phyloP scores from a whole-genome alignment of 805 yeast genomes.

The Ascoidea tarda region DNA sequence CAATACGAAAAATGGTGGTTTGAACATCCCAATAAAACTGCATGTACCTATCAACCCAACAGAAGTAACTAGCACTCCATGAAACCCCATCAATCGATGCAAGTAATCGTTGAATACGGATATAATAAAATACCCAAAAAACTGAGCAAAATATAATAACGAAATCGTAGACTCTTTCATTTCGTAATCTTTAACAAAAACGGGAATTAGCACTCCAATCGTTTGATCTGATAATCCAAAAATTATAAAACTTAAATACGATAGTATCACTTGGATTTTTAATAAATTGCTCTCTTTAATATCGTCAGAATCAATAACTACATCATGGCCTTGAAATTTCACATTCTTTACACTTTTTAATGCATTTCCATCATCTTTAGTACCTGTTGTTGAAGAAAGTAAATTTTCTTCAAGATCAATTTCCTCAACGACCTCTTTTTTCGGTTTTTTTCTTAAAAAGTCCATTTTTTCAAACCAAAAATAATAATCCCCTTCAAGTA shows the following conservation, averaged over 20 bases:
- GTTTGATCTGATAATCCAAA: slow-evolving; percentile 50
- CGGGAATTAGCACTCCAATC: slow-evolving; percentile 44
- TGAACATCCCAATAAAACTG: slow-evolving; percentile 23
- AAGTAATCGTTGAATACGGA: slow-evolving; percentile 32
- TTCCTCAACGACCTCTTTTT: too few relatives aligned
- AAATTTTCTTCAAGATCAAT: too few relatives aligned
- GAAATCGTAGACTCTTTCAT: slow-evolving; percentile 35
- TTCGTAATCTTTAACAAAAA: slow-evolving; percentile 29
- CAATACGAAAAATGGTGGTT: slow-evolving; percentile 28
- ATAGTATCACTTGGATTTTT: slow-evolving; percentile 27
- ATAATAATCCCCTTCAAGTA: too few relatives aligned
- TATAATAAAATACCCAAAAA: slow-evolving; percentile 39
- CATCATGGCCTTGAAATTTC: slow-evolving; percentile 11
- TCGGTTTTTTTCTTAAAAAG: too few relatives aligned
- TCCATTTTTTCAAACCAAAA: too few relatives aligned
- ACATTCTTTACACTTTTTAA: neutral
- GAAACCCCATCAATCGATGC: slow-evolving; percentile 31
- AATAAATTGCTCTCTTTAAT: slow-evolving; percentile 18
- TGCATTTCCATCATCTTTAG: neutral
- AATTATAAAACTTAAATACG: slow-evolving; percentile 26
- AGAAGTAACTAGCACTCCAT: slow-evolving; percentile 28
- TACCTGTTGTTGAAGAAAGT: too few relatives aligned
- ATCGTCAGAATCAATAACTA: slow-evolving; percentile 24
- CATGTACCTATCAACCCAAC: slow-evolving; percentile 20
- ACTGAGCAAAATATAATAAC: slow-evolving; percentile 34